Percentiles rank a stretch among this genome's conserved stretches.
phyloP scores from a whole-genome alignment of 345 rosid species.

The Psidium guajava region DNA sequence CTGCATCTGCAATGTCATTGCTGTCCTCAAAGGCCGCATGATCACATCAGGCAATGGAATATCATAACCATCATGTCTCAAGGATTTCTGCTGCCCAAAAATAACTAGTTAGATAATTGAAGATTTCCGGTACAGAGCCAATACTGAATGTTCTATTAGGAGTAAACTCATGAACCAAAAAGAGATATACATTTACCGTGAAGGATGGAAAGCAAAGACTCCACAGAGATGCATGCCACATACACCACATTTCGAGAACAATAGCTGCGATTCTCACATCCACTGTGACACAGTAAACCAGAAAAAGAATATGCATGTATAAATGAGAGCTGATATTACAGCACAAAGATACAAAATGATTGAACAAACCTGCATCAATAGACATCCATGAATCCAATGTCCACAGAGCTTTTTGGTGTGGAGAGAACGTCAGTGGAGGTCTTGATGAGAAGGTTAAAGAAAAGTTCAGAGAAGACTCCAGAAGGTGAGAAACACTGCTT shows the following conservation, averaged over 20 bases:
- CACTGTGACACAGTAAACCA: slow-evolving; percentile 19
- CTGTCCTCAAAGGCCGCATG: slow-evolving; percentile 46
- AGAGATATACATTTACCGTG: slow-evolving; percentile 27
- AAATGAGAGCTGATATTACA: slow-evolving; percentile 1
- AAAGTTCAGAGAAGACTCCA: slow-evolving; percentile 43
- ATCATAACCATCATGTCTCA: slow-evolving; percentile 15
- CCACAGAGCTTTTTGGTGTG: slow-evolving; percentile 78
- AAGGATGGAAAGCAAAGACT: slow-evolving; percentile 22
- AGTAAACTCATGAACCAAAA: neutral
- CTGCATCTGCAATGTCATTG: slow-evolving; percentile 41
- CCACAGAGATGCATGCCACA: slow-evolving; percentile 92
- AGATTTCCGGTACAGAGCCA: neutral
- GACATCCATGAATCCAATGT: slow-evolving; percentile 64
- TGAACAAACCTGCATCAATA: slow-evolving; percentile 34
- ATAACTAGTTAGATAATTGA: neutral
- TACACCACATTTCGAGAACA: slow-evolving; percentile 84
- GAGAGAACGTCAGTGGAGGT: slow-evolving; percentile 69
- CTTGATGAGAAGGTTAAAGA: slow-evolving; percentile 50
- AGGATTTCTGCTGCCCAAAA: slow-evolving; percentile 30
- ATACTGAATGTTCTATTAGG: neutral
- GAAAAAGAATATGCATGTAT: neutral
- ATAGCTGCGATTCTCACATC: slow-evolving; percentile 44
- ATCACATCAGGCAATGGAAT: slow-evolving; percentile 44
- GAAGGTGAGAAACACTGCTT: slow-evolving; percentile 18
- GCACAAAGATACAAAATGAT: neutral